Evolutionary conservation across 2,329 filamentous ascomycete genomes (phyloP).

Genomic region (Cordyceps javanica): DNA sequence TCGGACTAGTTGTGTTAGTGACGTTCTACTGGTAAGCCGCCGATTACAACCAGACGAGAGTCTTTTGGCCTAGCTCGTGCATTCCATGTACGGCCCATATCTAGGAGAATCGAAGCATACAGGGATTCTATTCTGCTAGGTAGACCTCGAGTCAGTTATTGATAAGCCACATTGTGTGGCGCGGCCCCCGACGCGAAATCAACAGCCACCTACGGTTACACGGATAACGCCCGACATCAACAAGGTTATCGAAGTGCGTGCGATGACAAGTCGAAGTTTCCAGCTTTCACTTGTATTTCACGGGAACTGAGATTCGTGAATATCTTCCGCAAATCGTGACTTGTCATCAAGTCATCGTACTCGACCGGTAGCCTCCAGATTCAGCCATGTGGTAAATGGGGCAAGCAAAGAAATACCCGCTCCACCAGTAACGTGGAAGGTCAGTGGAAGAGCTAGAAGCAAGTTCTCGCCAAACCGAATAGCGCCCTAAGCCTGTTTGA

Average conservation of each 20-base stretch:
- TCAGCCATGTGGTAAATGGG: neutral
- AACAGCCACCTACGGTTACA: neutral
- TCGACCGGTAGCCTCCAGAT: neutral
- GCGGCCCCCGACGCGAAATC: neutral
- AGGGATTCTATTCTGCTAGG: neutral
- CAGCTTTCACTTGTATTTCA: neutral
- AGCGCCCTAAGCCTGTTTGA: constrained; percentile 5
- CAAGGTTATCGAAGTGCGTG: neutral
- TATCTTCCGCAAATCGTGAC: neutral
- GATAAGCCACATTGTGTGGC: constrained; percentile 8
- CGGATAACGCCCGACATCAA: neutral
- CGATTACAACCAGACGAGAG: neutral
- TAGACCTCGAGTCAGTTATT: constrained; percentile 1
- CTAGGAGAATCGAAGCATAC: neutral
- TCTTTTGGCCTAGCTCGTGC: neutral
- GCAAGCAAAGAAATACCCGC: neutral
- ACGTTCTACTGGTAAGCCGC: neutral
- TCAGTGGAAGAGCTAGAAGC: constrained; percentile 8
- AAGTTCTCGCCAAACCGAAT: neutral
- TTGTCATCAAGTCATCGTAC: neutral
- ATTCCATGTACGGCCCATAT: neutral
- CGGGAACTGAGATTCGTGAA: neutral
- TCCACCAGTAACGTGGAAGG: neutral
- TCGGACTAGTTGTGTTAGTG: neutral
- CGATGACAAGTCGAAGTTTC: neutral